Evolutionary conservation across 2,329 filamentous ascomycete species (phyloP).

Genomic region (Beauveria medogensis): DNA sequence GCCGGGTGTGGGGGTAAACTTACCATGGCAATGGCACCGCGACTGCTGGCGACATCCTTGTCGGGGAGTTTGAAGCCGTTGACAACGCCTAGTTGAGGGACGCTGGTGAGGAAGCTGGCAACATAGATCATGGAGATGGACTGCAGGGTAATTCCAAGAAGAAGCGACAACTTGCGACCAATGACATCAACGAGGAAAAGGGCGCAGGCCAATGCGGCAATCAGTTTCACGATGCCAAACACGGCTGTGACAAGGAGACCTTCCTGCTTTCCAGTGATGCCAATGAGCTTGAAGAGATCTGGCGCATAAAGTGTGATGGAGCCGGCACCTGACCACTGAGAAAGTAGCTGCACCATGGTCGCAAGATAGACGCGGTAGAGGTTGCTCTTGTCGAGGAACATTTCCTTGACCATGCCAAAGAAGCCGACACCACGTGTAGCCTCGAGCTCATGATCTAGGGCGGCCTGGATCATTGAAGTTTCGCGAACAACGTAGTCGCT

Average conservation of each 20-base stretch:
- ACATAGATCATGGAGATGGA: constrained; percentile 55
- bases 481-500: constrained; percentile 56
- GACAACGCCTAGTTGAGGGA: constrained; percentile 48
- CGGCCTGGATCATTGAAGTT: constrained; percentile 54
- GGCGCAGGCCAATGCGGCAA: constrained; percentile 59
- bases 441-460: constrained; percentile 64
- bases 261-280: constrained; percentile 59
- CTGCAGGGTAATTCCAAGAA: constrained; percentile 53
- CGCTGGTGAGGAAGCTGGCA: constrained; percentile 52
- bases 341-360: constrained; percentile 60
- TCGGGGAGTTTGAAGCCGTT: constrained; percentile 39
- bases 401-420: constrained; percentile 58
- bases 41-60: constrained; percentile 47
- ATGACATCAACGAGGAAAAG: constrained; percentile 74
- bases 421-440: constrained; percentile 59
- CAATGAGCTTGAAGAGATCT: constrained; percentile 64
- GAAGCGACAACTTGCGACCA: constrained; percentile 61
- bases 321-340: constrained; percentile 66
- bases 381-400: constrained; percentile 60
- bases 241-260: constrained; percentile 66
- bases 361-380: constrained; percentile 65
- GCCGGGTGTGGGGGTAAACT: neutral
- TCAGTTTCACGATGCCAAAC: constrained; percentile 68
- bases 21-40: constrained; percentile 60
- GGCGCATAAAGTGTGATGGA: constrained; percentile 71